phyloP scores from a whole-genome alignment of 1,284 basidiomycete species.

The Trichosporon sp. region DNA sequence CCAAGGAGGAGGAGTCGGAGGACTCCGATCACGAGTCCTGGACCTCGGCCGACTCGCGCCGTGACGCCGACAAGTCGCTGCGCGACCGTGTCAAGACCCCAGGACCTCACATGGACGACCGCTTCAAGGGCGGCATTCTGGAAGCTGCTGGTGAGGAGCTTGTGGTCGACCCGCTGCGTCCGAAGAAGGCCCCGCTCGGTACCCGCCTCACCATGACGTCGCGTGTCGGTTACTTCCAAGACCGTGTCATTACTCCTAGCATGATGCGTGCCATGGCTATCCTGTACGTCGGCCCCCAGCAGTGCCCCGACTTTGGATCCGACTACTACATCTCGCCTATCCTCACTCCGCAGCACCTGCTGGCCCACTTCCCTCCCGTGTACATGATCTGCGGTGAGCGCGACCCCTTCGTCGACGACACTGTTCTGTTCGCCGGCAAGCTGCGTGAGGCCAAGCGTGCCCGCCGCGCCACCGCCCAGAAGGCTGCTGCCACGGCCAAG shows the following conservation, averaged over 20 bases:
- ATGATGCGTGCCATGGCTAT: constrained; percentile 99
- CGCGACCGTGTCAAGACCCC: constrained; percentile 50
- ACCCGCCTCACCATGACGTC: constrained; percentile 94
- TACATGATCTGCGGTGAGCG: constrained; percentile 92
- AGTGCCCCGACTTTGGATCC: constrained; percentile 85
- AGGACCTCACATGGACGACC: constrained; percentile 19
- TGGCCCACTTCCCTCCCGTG: constrained; percentile 88
- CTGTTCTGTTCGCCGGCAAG: constrained; percentile 85
- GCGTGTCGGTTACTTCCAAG: constrained; percentile 89
- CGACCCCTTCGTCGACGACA: constrained; percentile 94
- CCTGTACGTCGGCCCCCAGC: constrained; percentile 86
- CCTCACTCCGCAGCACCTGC: constrained; percentile 72
- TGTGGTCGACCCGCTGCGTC: constrained; percentile 26
- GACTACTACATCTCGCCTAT: constrained; percentile 96
- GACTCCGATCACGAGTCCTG: constrained; percentile 28
- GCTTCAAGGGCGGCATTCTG: constrained; percentile 18
- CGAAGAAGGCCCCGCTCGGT: constrained; percentile 58
- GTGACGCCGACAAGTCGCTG: constrained; percentile 51
- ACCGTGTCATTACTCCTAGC: constrained; percentile 80
- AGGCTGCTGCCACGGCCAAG: constrained; percentile 28
- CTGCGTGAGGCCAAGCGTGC: constrained; percentile 85
- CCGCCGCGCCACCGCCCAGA: constrained; percentile 60
- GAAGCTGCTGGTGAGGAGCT: constrained; percentile 16
- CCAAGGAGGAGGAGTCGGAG: constrained; percentile 15
- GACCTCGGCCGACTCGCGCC: constrained; percentile 20